Conservation (phyloP, 1,284 basidiomycete genomes). For the Fomes fomentarius region DNA sequence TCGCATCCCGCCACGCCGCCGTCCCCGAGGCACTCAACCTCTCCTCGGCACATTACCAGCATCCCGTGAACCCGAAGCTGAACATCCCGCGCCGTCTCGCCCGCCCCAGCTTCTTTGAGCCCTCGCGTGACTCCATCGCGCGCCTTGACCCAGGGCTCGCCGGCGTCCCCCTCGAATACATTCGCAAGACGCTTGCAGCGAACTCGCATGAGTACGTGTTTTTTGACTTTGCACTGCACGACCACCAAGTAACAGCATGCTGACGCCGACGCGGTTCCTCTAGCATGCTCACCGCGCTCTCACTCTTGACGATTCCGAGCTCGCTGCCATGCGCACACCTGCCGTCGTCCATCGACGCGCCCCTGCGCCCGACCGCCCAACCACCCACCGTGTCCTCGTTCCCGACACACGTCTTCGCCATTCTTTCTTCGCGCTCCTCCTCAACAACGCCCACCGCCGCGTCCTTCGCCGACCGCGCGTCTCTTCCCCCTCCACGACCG, state of each 20-base stretch:
- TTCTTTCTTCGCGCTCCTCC: constrained; percentile 42
- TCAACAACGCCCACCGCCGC: constrained; percentile 34
- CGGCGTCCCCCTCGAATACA: constrained; percentile 40
- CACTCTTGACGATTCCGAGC: constrained; percentile 30
- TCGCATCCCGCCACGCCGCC: constrained; percentile 34
- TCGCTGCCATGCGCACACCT: constrained; percentile 33
- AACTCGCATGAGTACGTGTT: constrained; percentile 39
- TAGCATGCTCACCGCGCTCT: constrained; percentile 32
- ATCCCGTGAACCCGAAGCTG: constrained; percentile 29
- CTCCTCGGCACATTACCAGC: constrained; percentile 26
- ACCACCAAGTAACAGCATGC: neutral
- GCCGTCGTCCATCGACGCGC: constrained; percentile 32
- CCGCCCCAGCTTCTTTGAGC: constrained; percentile 36
- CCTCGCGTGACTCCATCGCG: constrained; percentile 34
- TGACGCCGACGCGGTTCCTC: neutral
- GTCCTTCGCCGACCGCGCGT: constrained; percentile 31
- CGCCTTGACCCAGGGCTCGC: constrained; percentile 40
- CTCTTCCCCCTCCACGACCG: constrained; percentile 30
- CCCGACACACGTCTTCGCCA: constrained; percentile 60
- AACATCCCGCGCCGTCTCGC: constrained; percentile 43
- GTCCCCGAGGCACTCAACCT: constrained; percentile 30
- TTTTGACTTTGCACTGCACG: neutral
- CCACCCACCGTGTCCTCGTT: constrained; percentile 38
- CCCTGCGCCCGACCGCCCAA: constrained; percentile 30
- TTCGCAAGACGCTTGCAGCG: constrained; percentile 39